Conservation (phyloP, 2,329 filamentous ascomycete genomes). For the Fusarium heterosporum region DNA sequence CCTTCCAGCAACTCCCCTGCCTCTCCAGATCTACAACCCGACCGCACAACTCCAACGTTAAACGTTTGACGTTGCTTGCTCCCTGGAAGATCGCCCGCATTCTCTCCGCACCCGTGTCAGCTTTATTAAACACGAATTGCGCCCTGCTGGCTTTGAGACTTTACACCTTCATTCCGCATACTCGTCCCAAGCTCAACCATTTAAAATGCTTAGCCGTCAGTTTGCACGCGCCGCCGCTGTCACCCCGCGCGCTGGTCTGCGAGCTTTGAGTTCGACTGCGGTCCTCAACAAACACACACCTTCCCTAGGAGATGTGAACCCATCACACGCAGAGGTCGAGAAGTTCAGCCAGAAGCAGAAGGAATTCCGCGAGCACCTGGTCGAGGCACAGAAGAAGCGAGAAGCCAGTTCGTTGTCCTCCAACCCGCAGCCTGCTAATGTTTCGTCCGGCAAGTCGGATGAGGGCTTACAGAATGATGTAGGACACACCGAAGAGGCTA, state of each 20-base stretch:
- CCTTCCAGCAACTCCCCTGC: conserved; percentile 37
- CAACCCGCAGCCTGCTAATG: conserved; percentile 56
- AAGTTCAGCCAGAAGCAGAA: conserved; percentile 87
- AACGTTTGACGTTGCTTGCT: conserved; percentile 35
- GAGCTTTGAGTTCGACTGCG: conserved; percentile 69
- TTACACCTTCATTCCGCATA: conserved; percentile 24
- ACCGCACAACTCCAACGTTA: conserved; percentile 29
- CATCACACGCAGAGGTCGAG: conserved; percentile 71
- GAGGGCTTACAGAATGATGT: conserved; percentile 53
- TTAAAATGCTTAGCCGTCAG: conserved; percentile 63
- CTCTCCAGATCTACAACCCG: conserved; percentile 24
- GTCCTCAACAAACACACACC: conserved; percentile 66
- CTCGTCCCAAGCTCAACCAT: conserved; percentile 31
- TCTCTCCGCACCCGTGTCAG: conserved; percentile 32
- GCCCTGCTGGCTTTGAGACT: conserved; percentile 21
- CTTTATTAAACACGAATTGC: conserved; percentile 35
- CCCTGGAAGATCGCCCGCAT: conserved; percentile 30
- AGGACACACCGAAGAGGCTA: conserved; percentile 64
- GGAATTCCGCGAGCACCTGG: conserved; percentile 85
- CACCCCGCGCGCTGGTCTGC: conserved; percentile 61
- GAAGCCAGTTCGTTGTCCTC: conserved; percentile 80
- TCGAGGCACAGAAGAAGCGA: conserved; percentile 81
- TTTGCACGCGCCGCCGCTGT: conserved; percentile 59
- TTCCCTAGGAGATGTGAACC: conserved; percentile 85
- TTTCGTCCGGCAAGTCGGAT: conserved; percentile 57